Evolutionary conservation across 1,284 basidiomycete genomes (phyloP), one percentile per base, ranked within the genome.

Genomic region (Fistulina hepatica): DNA sequence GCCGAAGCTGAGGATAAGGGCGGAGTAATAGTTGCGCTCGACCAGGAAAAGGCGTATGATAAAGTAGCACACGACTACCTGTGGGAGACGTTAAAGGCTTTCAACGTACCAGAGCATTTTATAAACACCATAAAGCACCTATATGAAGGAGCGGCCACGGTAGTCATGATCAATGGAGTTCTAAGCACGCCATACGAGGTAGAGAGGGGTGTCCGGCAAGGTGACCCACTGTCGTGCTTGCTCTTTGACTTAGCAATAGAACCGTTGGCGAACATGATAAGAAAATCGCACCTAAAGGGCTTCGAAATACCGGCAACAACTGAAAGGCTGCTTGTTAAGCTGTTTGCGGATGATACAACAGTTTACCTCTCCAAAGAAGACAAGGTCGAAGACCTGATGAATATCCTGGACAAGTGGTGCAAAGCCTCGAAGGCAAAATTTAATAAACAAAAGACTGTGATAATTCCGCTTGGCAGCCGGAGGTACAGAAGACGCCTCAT

Each of bases 151-250:
- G 53, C 52, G 0, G 21, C 42, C 2, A 57, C 49, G 0, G 0
- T 16, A 3, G 37, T 56, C 1, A 45, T 50, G 2, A 39, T 58
- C 0, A 58, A 58, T n/a, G 50, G 52, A 0, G 31, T 36, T 1
- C 2, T 10, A 0, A 49, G 50, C n/a, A 8, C 11, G 0, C 2
- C 23, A 0, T 58, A 49, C 41, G 17, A 13, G 0, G 41, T 57
- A 0, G 42, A 31, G 0, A 4, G 52, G 13, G 57, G 56, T 0
- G 55, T 58, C 0, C 1, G 51, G 4, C 54, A 59, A 32, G 52
- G 49, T 0, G 50, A 57, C 39, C 55, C 49, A 0, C 34, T 56
- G 0, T 60, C 58, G 0, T 59, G 55, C 37, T 46, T 61, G 0
- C 48, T 61, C 0, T 60, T 60, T 6, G 31, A 58, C 32, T 9